Evolutionary conservation across 257 asterid genomes (phyloP), one percentile per base, ranked within the genome.

Genomic region (Ilex asprella): DNA sequence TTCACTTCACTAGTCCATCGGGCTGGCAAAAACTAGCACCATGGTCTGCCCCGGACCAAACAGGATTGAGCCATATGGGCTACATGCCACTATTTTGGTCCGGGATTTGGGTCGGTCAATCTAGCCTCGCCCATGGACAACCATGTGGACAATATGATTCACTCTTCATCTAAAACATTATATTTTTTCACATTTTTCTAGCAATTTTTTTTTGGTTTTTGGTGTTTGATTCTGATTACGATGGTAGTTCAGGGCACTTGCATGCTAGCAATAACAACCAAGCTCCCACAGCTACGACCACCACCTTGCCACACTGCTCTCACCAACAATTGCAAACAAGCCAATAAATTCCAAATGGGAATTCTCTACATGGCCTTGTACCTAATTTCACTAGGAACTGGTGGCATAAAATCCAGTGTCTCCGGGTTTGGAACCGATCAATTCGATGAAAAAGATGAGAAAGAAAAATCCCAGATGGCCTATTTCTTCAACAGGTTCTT

Each of bases 351-450:
- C 39, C 95, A 91, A 61, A 88, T 91, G 95, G 84, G 82, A 47
- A 58, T 86, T 5, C 54, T 91, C 7, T 91, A 88, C 86, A 49
- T 88, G 2, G 92, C 98, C 7, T 39, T 91, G 39, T 88, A 91
- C 63, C 80, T 91, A 7, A 81, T 88, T 51, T 95, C 98, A 16
- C 43, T 91, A 16, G 98, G 98, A 73, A 91, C 98, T 0, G 98
- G 98, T 0, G 98, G 98, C 52, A 85, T 91, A 10, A 91, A 91
- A 68, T 91, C 98, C 10, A 84, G 98, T 53, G 84, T 91, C 4
- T 91, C 98, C 0, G 98, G 96, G 2, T 91, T 91, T 16, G 96
- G 96, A 7, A 78, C 88, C 0, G 98, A 91, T 71, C 98, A 91
- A 21, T 91, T 91, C 60, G 97, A 92, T 30, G 97, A 85, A n/a